These are phyloP conservation scores for Fusarium sulawesiense DNA, from an alignment of 2,329 filamentous ascomycete species.

Conservation along the genomic window DNA sequence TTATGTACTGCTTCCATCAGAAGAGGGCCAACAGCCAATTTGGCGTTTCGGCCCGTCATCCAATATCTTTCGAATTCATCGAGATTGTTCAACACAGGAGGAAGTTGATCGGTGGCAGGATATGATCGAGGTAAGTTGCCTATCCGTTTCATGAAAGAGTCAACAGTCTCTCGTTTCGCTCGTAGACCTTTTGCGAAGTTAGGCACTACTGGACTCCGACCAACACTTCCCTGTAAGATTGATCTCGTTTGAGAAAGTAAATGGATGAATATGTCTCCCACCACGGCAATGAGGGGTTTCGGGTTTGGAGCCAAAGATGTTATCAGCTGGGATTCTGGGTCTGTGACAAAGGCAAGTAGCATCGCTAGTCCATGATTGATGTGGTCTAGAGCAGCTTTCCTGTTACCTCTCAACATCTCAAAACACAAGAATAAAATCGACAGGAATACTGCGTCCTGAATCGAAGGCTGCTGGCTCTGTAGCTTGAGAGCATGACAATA, in stretches of 20 bases:
- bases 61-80: constrained; percentile 42
- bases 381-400: constrained; percentile 50
- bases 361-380: constrained; percentile 52
- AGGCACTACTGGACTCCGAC: constrained; percentile 22
- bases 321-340: constrained; percentile 27
- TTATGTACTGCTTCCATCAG: constrained; percentile 19
- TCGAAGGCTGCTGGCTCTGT: constrained; percentile 42
- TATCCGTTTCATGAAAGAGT: constrained; percentile 34
- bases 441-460: constrained; percentile 49
- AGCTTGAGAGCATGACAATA: constrained; percentile 52
- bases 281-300: constrained; percentile 29
- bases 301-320: constrained; percentile 36
- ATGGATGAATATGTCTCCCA: constrained; percentile 35
- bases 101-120: neutral
- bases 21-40: constrained; percentile 17
- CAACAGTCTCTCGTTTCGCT: constrained; percentile 29
- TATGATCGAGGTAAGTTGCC: constrained; percentile 18
- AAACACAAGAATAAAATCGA: constrained; percentile 50
- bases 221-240: constrained; percentile 25
- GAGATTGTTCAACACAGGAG: constrained; percentile 17
- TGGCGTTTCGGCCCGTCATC: constrained; percentile 6
- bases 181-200: constrained; percentile 33
- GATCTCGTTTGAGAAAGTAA: constrained; percentile 26
- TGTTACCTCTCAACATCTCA: constrained; percentile 48
- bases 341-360: constrained; percentile 48